Evolutionary conservation across 176 grass and related monocot species (phyloP), one percentile per base, ranked within the genome.

Genomic region (Chrysopogon serrulatus): DNA sequence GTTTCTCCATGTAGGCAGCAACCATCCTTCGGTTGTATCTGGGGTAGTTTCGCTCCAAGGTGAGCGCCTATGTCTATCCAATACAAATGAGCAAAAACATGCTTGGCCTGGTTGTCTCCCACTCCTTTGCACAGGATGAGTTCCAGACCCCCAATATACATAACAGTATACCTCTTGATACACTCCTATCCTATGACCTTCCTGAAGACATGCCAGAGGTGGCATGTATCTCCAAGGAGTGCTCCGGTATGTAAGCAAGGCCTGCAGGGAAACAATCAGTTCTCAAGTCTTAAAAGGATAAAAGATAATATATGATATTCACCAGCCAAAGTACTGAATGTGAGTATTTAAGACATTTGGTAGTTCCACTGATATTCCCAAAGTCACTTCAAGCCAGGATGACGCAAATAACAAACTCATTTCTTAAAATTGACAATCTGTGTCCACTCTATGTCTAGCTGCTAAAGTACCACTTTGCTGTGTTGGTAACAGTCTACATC

Each of bases 221-320:
- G 26, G 97, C 91, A 79, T 99, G 79, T 83, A 99, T 99, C 83
- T 99, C 89, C 87, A 99, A 81, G 31, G 97, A 92, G 27, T 92
- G 93, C 74, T 96, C n/a, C 5, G 97, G 97, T 73, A 94, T 88
- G 74, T 92, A 99, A 27, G 91, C 89, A 71, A 92, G 61, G 68
- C 97, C 97, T 99, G 83, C 24, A 42, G 51, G 19, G 39, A 48
- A 64, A 30, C 12, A 53, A 45, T 60, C 59, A 71, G 15, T 53
- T 68, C 78, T 51, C n/a, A 68, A 68, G 2, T 33, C 23, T 39
- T 65, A 79, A 36, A 66, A 35, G 66, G 11, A 39, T 13, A 40
- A 83, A 86, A n/a, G 19, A 64, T 19, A 34, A n/a, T 15, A 59
- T 26, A 68, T 36, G 30, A 4, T 33, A 27, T 34, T 27, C 79